phyloP scores from a whole-genome alignment of 441 rosid genomes.

The Brassica hybrid region DNA sequence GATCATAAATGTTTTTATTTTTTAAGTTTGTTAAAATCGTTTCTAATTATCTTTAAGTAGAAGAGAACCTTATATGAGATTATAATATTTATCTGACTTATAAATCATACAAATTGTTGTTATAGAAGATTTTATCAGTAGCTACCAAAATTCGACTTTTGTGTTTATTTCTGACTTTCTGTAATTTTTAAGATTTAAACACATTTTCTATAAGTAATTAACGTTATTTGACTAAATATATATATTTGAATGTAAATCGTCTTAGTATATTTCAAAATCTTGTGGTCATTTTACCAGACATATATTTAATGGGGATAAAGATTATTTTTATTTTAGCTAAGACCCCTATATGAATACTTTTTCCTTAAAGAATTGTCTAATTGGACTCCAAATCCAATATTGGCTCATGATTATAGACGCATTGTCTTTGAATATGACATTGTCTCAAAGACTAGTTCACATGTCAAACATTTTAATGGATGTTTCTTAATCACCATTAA shows the following conservation, averaged over 20 bases:
- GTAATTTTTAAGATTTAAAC: too few species aligned
- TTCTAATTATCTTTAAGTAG: not conserved
- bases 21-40: not conserved
- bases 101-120: not conserved
- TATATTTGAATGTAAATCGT: not conserved
- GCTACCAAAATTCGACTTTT: too few species aligned
- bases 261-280: not conserved
- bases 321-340: not conserved
- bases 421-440: not conserved
- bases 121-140: too few species aligned
- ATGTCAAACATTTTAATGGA: not conserved
- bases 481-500: not conserved
- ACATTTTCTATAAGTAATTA: not conserved
- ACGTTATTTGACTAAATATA: not conserved
- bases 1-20: not conserved
- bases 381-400: not conserved
- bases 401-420: not conserved
- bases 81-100: not conserved
- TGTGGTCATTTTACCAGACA: not conserved
- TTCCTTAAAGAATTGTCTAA: not conserved
- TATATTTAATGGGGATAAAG: not conserved
- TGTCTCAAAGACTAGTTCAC: slow-evolving; percentile 1
- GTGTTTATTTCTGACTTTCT: too few species aligned
- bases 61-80: not conserved
- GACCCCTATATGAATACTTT: not conserved